Evolutionary conservation across 176 grass and related monocot genomes (phyloP).

Genomic region (maize (Zea mays)): DNA sequence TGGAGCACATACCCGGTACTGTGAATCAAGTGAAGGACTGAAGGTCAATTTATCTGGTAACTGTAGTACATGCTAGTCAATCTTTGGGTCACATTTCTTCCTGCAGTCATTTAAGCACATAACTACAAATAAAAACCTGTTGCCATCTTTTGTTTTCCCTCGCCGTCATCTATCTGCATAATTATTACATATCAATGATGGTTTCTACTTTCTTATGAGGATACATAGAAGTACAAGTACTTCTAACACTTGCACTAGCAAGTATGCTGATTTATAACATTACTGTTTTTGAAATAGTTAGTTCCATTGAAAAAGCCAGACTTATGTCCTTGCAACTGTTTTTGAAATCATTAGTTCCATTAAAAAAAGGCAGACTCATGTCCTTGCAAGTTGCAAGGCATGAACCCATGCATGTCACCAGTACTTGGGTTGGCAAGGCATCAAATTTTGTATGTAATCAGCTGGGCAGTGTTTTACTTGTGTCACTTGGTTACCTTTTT

Average conservation of each 20-base stretch:
- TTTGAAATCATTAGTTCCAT: too few relatives aligned
- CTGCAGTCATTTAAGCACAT: background rate
- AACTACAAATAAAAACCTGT: background rate
- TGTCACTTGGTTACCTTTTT: background rate
- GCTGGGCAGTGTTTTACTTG: too few relatives aligned
- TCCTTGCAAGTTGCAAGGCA: too few relatives aligned
- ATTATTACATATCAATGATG: background rate
- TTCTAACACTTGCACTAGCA: background rate
- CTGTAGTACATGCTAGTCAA: constrained; percentile 18
- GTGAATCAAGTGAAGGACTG: background rate
- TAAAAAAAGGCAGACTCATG: background rate
- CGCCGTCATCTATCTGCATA: background rate
- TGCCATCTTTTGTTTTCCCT: background rate
- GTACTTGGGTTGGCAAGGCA: too few relatives aligned
- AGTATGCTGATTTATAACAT: background rate
- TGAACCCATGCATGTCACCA: too few relatives aligned
- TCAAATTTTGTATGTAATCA: too few relatives aligned
- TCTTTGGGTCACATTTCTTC: constrained; percentile 9
- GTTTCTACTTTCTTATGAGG: background rate
- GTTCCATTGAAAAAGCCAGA: too few relatives aligned
- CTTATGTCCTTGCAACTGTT: too few relatives aligned
- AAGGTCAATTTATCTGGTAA: background rate
- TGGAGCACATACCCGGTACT: background rate
- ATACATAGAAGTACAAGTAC: background rate
- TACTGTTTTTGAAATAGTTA: too few relatives aligned